These are phyloP conservation scores for Antitrichia curtipendula DNA, from an alignment of 225 moss, liverwort and hornwort species.

Conservation along the genomic window DNA sequence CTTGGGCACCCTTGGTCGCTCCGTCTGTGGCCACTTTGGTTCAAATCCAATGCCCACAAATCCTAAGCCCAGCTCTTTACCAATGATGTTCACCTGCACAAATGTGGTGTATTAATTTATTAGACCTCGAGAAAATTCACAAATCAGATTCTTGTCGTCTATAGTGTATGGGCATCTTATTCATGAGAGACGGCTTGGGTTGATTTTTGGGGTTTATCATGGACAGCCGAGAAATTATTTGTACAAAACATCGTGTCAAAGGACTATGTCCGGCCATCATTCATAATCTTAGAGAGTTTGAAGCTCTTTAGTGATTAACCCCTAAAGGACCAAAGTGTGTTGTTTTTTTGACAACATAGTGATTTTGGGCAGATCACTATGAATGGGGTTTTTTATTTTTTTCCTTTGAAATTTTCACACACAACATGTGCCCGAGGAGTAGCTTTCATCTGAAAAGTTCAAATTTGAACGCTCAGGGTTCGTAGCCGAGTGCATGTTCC, in stretches of 20 bases:
- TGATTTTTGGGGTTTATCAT: neutral
- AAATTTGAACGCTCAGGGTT: neutral
- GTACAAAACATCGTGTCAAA: no score
- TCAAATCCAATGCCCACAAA: slow-evolving; percentile 19
- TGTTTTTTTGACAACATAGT: no score
- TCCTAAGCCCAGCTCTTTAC: slow-evolving; percentile 1
- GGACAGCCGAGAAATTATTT: no score
- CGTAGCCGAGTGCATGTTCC: neutral
- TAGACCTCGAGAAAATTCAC: neutral
- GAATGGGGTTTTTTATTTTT: no score
- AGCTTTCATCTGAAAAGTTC: neutral
- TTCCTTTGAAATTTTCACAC: no score
- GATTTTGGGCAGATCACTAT: no score
- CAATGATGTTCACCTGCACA: neutral
- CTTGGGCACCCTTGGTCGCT: slow-evolving; percentile 5
- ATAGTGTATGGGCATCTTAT: no score
- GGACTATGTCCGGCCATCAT: no score
- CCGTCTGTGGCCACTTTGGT: neutral
- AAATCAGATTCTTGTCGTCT: neutral
- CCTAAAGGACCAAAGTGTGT: no score
- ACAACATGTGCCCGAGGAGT: no score
- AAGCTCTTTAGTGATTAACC: no score
- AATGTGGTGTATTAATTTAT: neutral
- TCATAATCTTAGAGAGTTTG: no score
- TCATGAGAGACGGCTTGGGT: neutral